phyloP scores from a whole-genome alignment of 202 grass and related monocot species.

The Zoysia matrella region DNA sequence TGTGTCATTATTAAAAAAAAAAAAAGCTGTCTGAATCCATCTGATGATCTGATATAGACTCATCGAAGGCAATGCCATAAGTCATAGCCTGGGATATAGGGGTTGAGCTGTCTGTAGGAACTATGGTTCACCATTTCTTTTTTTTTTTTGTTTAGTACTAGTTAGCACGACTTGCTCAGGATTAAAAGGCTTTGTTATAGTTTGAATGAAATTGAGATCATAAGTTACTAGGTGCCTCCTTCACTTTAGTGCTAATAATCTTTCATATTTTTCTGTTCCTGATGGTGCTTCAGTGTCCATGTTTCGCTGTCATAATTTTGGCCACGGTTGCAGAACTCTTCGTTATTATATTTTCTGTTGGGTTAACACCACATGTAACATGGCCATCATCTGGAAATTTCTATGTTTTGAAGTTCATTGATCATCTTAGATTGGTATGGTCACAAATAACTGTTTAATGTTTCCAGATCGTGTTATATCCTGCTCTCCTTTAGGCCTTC shows the following conservation, averaged over 20 bases:
- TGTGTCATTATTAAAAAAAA: neutral
- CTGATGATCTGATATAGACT: too few relatives aligned
- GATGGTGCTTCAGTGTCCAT: too few relatives aligned
- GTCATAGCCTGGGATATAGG: too few relatives aligned
- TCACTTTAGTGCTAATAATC: too few relatives aligned
- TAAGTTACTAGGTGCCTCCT: too few relatives aligned
- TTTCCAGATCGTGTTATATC: neutral
- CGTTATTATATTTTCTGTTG: neutral
- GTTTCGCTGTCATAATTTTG: neutral
- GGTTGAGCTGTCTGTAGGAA: neutral
- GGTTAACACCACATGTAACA: neutral
- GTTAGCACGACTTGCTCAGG: too few relatives aligned
- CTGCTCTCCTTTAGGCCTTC: conserved; percentile 12
- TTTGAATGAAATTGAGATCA: neutral
- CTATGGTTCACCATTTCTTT: neutral
- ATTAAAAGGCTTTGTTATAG: neutral
- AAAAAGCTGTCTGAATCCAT: neutral
- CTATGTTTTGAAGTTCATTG: neutral
- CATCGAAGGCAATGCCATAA: too few relatives aligned
- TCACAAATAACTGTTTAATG: conserved; percentile 8
- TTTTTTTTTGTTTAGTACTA: neutral
- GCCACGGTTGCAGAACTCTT: neutral
- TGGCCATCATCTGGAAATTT: neutral
- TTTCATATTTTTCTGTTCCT: too few relatives aligned
- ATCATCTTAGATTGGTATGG: neutral